Conservation (phyloP, 2,329 filamentous ascomycete species). For the Lachnum nothofagi region DNA sequence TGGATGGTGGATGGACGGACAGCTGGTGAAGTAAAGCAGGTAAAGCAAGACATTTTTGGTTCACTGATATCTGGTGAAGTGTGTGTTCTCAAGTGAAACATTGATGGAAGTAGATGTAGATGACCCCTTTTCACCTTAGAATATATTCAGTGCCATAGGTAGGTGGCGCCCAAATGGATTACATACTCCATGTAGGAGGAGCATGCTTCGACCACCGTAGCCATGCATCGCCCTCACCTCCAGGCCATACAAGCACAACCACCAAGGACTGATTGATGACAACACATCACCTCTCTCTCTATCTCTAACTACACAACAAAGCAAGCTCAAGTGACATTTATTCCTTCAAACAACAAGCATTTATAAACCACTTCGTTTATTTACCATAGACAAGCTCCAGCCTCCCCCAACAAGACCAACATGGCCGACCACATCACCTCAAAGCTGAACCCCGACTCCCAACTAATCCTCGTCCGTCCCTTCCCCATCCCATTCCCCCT, state of each 20-base stretch:
- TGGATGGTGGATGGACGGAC: too few relatives aligned
- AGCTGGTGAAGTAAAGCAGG: too few relatives aligned
- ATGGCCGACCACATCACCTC: constrained; percentile 60
- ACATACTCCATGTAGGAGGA: too few relatives aligned
- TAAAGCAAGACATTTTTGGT: too few relatives aligned
- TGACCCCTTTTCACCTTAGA: too few relatives aligned
- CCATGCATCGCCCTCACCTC: background rate
- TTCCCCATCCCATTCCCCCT: constrained; percentile 4
- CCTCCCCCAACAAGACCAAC: constrained; percentile 1
- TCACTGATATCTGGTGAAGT: too few relatives aligned
- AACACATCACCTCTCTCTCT: too few relatives aligned
- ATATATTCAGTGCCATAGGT: too few relatives aligned
- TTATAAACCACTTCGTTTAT: too few relatives aligned
- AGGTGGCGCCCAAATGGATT: too few relatives aligned
- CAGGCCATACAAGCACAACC: background rate
- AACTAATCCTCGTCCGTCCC: constrained; percentile 62
- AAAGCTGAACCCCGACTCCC: constrained; percentile 68
- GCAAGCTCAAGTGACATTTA: background rate
- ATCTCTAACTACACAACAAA: background rate
- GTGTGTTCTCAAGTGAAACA: too few relatives aligned
- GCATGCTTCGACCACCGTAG: background rate
- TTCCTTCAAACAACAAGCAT: background rate
- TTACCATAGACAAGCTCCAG: background rate
- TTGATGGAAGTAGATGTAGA: too few relatives aligned
- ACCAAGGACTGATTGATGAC: background rate